Base-by-base conservation (phyloP, 1,284 basidiomycete genomes). In the Schizophyllum amplum region DNA sequence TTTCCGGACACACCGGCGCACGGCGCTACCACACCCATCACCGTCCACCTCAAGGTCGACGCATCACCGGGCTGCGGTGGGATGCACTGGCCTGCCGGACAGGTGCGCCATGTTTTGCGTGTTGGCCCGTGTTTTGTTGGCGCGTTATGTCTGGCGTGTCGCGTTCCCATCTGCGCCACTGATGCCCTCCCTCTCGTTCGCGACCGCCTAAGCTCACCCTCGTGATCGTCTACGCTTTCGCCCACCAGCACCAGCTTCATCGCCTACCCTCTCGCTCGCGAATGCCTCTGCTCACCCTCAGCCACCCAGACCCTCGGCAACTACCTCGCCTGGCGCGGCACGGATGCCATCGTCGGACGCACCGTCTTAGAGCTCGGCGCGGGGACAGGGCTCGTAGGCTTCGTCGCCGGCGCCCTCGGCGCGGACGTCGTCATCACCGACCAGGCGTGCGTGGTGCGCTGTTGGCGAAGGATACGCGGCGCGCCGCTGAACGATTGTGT, bases 31-130 rank as follows among this genome's bases (percentile, higher is more conserved):
- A 50, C 60, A 63, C 62, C 65, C 24, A 65, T 83, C 60, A 64
- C 69, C 1, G 71, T 87, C 59, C 68, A 68, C 50, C 77, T 92
- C 49, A 71, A 74, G 27, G 79, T 93, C 2, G 91, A 94, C 67
- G 84, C 91, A 25, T 80, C 83, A 47, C 89, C 87, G 22, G 94
- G 94, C 2, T 97, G 94, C 68, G 94, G 94, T 15, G 94, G 94
- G 0, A 82, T 94, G 52, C 86, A 92, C 11, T 97, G 94, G 94
- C 92, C 92, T 4, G 90, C 94, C 13, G 94, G 93, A 61, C 84
- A 94, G 80, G 93, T 94, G 47, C 27, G 25, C 42, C 46, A 50
- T 51, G 17, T 57, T 53, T 24, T 24, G 47, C 53, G 27, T 17
- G 52, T 55, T 52, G 65, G 47, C 55, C 54, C 54, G 26, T 53